Conservation (phyloP, 2,329 filamentous ascomycete species). For the Tothia fuscella region DNA sequence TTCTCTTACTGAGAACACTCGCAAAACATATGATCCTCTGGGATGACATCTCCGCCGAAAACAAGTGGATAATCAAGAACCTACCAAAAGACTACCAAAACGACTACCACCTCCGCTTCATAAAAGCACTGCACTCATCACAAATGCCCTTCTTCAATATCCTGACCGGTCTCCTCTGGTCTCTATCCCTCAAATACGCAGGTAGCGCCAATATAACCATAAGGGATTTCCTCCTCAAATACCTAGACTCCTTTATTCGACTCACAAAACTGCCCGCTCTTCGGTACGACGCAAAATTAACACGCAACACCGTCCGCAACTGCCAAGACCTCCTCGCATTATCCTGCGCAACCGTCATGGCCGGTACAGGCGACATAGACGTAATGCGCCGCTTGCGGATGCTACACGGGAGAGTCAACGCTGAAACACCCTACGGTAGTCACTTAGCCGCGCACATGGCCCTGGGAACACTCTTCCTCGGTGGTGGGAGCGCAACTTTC, state of each 20-base stretch:
- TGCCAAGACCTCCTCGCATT: slow-evolving; percentile 83
- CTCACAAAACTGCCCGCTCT: slow-evolving; percentile 52
- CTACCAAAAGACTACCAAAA: slow-evolving; percentile 59
- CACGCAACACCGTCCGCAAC: slow-evolving; percentile 72
- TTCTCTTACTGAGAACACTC: slow-evolving; percentile 79
- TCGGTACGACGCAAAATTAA: slow-evolving; percentile 73
- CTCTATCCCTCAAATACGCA: slow-evolving; percentile 33
- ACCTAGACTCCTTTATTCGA: slow-evolving; percentile 76
- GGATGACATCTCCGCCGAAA: slow-evolving; percentile 63
- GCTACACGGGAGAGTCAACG: slow-evolving; percentile 75
- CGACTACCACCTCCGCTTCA: slow-evolving; percentile 46
- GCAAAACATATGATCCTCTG: slow-evolving; percentile 89
- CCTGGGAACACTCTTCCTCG: slow-evolving; percentile 80
- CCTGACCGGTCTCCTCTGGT: slow-evolving; percentile 76
- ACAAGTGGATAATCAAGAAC: slow-evolving; percentile 63
- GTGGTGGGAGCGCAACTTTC: slow-evolving; percentile 85
- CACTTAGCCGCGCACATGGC: slow-evolving; percentile 89
- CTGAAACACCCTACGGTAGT: slow-evolving; percentile 80
- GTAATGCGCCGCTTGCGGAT: slow-evolving; percentile 77
- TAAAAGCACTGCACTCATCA: slow-evolving; percentile 57
- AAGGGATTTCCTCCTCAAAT: slow-evolving; percentile 69
- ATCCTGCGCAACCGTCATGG: slow-evolving; percentile 81
- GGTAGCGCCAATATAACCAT: slow-evolving; percentile 48
- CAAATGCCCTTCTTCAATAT: slow-evolving; percentile 93
- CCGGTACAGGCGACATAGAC: slow-evolving; percentile 79